Conservation (phyloP, 371 early-diverging fungal genomes). For the Mucor mucedo region DNA sequence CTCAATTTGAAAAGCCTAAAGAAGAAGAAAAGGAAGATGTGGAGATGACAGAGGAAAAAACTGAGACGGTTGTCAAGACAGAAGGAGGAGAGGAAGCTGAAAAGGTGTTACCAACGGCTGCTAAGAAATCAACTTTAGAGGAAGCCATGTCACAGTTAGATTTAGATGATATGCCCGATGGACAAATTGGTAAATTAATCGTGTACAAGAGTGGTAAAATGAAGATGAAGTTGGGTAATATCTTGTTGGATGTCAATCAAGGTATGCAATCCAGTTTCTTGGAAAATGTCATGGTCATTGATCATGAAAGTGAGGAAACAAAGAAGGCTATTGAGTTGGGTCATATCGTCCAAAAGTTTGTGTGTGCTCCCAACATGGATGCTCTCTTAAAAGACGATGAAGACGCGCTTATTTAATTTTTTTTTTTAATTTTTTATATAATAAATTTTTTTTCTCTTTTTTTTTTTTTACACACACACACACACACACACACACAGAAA, state of each 20-base stretch:
- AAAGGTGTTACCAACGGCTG: constrained; percentile 42
- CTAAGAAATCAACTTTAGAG: constrained; percentile 44
- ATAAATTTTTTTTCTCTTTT: not conserved
- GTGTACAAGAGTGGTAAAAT: constrained; percentile 77
- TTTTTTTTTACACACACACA: too few species aligned
- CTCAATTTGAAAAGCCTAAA: constrained; percentile 43
- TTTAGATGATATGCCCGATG: constrained; percentile 54
- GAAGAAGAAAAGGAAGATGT: constrained; percentile 28
- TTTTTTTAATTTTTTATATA: constrained; percentile 2
- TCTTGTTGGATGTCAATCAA: constrained; percentile 64
- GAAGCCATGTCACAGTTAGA: constrained; percentile 38
- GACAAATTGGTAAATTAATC: constrained; percentile 70
- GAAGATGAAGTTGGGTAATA: constrained; percentile 69
- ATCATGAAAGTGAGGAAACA: constrained; percentile 51
- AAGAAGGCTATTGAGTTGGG: constrained; percentile 67
- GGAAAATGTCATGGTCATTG: constrained; percentile 66
- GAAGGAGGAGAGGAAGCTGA: constrained; percentile 9
- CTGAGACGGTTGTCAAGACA: constrained; percentile 24
- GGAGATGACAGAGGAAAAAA: constrained; percentile 42
- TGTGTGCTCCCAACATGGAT: constrained; percentile 71
- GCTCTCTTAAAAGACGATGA: constrained; percentile 41
- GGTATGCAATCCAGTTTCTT: constrained; percentile 66
- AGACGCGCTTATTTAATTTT: constrained; percentile 16
- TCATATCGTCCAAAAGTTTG: constrained; percentile 65
- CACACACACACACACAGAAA: not conserved